Evolutionary conservation across 768 basidiomycete species (phyloP), one percentile per base, ranked within the genome.

Genomic region (Flagelloscypha sp.): DNA sequence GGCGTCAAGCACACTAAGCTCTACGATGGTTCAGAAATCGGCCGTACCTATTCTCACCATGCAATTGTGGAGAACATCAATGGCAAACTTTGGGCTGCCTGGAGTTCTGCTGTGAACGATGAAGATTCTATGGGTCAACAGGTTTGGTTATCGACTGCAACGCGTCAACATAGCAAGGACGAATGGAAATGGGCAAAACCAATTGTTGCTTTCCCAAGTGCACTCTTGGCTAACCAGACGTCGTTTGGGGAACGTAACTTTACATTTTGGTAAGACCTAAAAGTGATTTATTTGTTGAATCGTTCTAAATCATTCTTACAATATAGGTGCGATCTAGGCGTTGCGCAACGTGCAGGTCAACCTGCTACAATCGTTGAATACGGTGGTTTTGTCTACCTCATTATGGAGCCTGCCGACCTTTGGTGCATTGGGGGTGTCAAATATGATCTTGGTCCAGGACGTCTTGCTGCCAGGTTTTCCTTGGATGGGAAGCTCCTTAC

Each of bases 101-200:
- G 30, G 30, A 31, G 30, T 12, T 31, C 30, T 11, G 30, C 17
- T 12, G 6, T 31, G 11, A 31, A 18, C 5, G 30, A 31, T 17
- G 30, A 31, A 31, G 30, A 31, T 17, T 20, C 17, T 12, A 31
- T 18, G 12, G 30, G 30, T 31, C 30, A 31, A 31, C 30, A 31
- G 16, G 17, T 20, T 11, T 31, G 30, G 30, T 16, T 17, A n/a
- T 16, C 10, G 12, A 12, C 7, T 12, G 30, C 17, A 11, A 17
- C 11, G 5, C 11, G 5, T 8, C 30, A 16, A 5, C n/a, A n/a
- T n/a, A n/a, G n/a, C n/a, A n/a, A n/a, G n/a, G n/a, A n/a, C n/a
- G n/a, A n/a, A n/a, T n/a, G n/a, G n/a, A n/a, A n/a, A n/a, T n/a
- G n/a, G n/a, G n/a, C n/a, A n/a, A n/a, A n/a, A n/a, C n/a, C n/a